Base-by-base conservation (phyloP, 352 stramenopile genomes). In the Plasmopara muralis region DNA sequence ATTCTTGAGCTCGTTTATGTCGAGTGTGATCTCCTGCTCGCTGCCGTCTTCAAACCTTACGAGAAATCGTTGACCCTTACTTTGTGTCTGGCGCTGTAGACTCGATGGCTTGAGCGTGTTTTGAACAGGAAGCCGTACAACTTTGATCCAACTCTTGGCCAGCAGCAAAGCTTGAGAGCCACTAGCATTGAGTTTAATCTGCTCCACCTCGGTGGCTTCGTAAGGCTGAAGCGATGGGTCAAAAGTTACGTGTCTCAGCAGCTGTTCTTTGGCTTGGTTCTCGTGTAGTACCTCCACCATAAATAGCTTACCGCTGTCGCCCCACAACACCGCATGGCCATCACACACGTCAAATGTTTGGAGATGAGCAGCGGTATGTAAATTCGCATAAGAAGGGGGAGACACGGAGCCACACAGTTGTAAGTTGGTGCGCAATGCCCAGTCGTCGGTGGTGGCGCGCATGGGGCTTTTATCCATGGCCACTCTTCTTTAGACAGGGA, bases 301-400 rank as follows among this genome's bases (percentile, higher is more conserved):
- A 43, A 81, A 83, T 49, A 88, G 64, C 12, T 59, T 60, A 1
- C 74, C 69, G 43, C 48, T 48, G 34, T 74, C 73, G 33, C 65
- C 66, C 43, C 78, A 70, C 38, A 89, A 60, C 44, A 61, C 69
- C 25, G 74, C 63, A 55, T 68, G 64, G 50, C 60, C 58, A n/a
- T 83, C 70, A 60, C 62, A 66, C 46, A 89, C 72, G 53, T 87
- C 78, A 43, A 89, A 89, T 1, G 78, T 85, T 52, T 73, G 73
- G 20, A 84, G 60, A 43, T 84, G 66, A 43, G 73, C 71, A 29
- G 70, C 66, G 43, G 68, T 77, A 50, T 65, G 61, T 39, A 87
- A 46, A 40, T 81, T 62, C 13, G 62, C 72, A 55, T 83, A 86
- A 33, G 58, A 64, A 13, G 78, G 75, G 50, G 74, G 75, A 31